Conservation (phyloP, 805 yeast genomes). For the Diddensiella transvaalensis region DNA sequence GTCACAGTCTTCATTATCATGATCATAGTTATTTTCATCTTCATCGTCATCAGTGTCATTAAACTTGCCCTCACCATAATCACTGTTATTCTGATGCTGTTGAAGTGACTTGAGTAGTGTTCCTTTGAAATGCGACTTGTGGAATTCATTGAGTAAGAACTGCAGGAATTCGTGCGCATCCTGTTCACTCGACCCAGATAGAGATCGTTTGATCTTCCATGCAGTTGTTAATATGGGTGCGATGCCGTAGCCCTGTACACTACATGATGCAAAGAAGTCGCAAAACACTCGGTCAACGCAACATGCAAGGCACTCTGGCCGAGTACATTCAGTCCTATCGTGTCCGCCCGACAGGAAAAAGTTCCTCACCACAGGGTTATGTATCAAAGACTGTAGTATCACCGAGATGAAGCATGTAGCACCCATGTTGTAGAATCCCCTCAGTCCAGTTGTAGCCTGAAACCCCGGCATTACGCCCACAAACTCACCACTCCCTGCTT, state of each 20-base stretch:
- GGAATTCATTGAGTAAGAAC: constrained; percentile 81
- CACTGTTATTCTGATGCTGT: constrained; percentile 1
- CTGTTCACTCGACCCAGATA: constrained; percentile 96
- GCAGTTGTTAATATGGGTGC: constrained; percentile 78
- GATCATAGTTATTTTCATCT: neutral
- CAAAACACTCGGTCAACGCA: constrained; percentile 75
- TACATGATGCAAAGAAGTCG: constrained; percentile 63
- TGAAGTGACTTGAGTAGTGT: constrained; percentile 7
- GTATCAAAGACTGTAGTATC: constrained; percentile 82
- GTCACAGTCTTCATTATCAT: constrained; percentile 42
- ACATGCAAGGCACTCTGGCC: constrained; percentile 67
- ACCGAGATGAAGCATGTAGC: constrained; percentile 97
- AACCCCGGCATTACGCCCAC: constrained; percentile 38
- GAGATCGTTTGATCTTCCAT: constrained; percentile 70
- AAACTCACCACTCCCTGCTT: neutral
- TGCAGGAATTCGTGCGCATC: constrained; percentile 99
- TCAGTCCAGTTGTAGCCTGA: constrained; percentile 69
- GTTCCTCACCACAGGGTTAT: constrained; percentile 81
- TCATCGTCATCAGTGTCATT: constrained; percentile 4
- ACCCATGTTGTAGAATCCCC: constrained; percentile 91
- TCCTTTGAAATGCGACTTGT: constrained; percentile 33
- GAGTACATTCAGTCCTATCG: constrained; percentile 45
- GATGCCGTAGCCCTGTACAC: constrained; percentile 72
- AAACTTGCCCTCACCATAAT: neutral
- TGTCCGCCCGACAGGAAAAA: constrained; percentile 76